Percentiles rank a stretch among this genome's conserved stretches.
These are phyloP conservation scores for Endotrypanum monterogeii DNA, from an alignment of 208 protist species.

Conservation along the genomic window DNA sequence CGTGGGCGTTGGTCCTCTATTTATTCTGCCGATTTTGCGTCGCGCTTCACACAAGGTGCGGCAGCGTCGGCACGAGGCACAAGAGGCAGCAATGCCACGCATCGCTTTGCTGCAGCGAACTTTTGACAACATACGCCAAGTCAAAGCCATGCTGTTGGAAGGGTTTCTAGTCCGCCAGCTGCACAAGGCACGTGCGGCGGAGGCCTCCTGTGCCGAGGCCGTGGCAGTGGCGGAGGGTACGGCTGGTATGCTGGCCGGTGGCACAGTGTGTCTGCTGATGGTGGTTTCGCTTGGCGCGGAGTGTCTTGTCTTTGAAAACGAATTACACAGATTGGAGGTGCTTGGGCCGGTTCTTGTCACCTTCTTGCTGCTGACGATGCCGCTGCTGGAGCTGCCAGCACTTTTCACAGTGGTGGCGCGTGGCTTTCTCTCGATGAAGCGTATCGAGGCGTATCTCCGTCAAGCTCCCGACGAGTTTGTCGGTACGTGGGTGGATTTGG, in stretches of 20 bases:
- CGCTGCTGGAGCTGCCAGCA: conserved; percentile 50
- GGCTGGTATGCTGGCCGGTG: conserved; percentile 28
- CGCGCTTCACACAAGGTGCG: conserved; percentile 26
- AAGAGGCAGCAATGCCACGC: conserved; percentile 28
- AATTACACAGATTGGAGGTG: conserved; percentile 16
- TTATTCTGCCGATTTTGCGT: conserved; percentile 43
- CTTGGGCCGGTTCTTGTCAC: conserved; percentile 47
- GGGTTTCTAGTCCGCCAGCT: conserved; percentile 35
- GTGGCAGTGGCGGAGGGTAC: conserved; percentile 41
- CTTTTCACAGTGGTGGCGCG: conserved; percentile 51
- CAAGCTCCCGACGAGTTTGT: conserved; percentile 69
- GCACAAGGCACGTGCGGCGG: conserved; percentile 27
- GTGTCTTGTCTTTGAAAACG: conserved; percentile 12
- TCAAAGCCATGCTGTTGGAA: conserved; percentile 65
- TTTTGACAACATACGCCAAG: conserved; percentile 45
- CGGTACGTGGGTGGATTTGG: conserved; percentile 64
- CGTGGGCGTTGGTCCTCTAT: conserved; percentile 27
- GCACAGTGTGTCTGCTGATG: conserved; percentile 32
- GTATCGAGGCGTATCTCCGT: conserved; percentile 60
- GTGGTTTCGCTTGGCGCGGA: conserved; percentile 30
- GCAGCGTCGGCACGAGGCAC: conserved; percentile 26
- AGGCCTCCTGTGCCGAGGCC: conserved; percentile 27
- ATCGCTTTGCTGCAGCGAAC: conserved; percentile 44
- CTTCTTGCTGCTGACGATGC: conserved; percentile 43
- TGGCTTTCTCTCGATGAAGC: conserved; percentile 61